Conservation (phyloP, 208 protist species). For the Leishmania major region DNA sequence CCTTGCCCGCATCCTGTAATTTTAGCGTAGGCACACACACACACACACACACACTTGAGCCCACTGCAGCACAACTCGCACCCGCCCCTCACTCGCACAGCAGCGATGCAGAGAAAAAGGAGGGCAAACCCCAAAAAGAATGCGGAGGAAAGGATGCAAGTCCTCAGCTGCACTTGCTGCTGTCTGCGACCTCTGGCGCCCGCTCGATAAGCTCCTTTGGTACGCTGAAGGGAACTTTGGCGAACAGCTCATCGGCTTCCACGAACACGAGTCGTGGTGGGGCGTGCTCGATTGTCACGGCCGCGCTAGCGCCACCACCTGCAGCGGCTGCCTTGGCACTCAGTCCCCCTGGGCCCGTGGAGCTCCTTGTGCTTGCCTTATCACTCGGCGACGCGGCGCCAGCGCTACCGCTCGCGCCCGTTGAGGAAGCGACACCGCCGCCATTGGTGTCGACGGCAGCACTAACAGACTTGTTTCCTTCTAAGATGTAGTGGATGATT, state of each 20-base stretch:
- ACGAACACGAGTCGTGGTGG: slow-evolving; percentile 61
- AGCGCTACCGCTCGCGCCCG: background rate
- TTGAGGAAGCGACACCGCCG: background rate
- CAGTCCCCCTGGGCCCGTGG: background rate
- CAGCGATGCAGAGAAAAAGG: background rate
- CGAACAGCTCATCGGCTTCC: slow-evolving; percentile 61
- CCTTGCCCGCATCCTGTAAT: background rate
- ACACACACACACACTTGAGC: background rate
- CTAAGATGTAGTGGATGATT: slow-evolving; percentile 81
- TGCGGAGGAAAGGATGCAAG: background rate
- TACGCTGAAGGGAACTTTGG: slow-evolving; percentile 79
- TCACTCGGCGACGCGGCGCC: background rate
- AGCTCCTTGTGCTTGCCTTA: background rate
- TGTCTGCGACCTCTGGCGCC: background rate
- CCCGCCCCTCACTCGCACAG: background rate
- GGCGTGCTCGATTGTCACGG: background rate
- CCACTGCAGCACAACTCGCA: background rate
- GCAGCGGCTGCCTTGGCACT: background rate
- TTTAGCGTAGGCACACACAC: background rate
- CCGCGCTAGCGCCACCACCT: background rate
- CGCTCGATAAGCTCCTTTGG: slow-evolving; percentile 68
- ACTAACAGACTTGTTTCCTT: slow-evolving; percentile 39
- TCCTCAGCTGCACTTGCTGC: slow-evolving; percentile 1
- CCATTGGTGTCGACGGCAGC: background rate
- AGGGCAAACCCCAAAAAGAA: background rate